Conservation (phyloP, 306 rosid species). For the Inga leiocalycina region DNA sequence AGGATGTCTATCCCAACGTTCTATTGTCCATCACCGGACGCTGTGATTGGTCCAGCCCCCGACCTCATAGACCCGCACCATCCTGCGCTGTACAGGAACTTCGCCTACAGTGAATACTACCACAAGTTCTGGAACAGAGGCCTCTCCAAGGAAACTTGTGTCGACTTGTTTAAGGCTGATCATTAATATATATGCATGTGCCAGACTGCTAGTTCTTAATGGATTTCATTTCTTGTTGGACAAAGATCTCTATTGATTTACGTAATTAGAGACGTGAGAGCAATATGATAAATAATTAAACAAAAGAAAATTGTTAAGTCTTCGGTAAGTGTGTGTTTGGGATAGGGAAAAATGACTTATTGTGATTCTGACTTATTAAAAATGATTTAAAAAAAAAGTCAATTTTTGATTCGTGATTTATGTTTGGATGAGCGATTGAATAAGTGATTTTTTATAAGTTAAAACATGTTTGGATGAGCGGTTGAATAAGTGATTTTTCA, state of each 20-base stretch:
- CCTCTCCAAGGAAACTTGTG: slow-evolving; percentile 41
- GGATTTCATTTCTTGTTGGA: background rate
- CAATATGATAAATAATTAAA: background rate
- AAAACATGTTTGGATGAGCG: too few relatives aligned
- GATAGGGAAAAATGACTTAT: too few relatives aligned
- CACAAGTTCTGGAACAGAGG: slow-evolving; percentile 75
- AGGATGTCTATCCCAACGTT: slow-evolving; percentile 85
- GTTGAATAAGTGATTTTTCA: too few relatives aligned
- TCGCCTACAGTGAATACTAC: slow-evolving; percentile 64
- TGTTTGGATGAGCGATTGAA: too few relatives aligned
- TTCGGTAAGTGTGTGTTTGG: too few relatives aligned
- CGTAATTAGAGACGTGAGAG: background rate
- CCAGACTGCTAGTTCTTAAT: background rate
- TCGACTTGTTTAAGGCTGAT: slow-evolving; percentile 36
- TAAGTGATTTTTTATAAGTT: too few relatives aligned
- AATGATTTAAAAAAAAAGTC: too few relatives aligned
- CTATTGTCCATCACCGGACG: slow-evolving; percentile 71
- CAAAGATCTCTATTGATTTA: background rate
- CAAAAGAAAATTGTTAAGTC: too few relatives aligned
- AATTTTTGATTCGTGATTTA: too few relatives aligned
- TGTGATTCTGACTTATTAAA: too few relatives aligned
- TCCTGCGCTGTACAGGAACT: slow-evolving; percentile 49
- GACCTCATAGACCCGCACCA: slow-evolving; percentile 45
- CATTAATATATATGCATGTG: background rate
- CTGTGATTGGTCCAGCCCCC: slow-evolving; percentile 64